These are phyloP conservation scores for Clonostachys rosea DNA, from an alignment of 2,329 filamentous ascomycete species.

Conservation along the genomic window DNA sequence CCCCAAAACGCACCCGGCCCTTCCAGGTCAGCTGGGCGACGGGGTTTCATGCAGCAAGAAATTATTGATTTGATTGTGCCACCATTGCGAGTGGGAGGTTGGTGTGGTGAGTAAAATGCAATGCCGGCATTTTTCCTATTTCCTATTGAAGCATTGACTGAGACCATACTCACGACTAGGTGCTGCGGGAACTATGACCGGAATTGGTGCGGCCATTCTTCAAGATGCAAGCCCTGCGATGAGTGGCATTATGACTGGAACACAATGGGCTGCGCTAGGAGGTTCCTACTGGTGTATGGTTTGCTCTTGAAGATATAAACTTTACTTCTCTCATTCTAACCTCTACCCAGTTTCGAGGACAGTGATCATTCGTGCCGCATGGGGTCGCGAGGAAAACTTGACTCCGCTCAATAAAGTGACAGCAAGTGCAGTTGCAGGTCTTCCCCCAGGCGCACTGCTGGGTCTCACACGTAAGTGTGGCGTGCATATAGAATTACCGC, in stretches of 20 bases:
- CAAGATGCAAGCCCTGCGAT: constrained; percentile 62
- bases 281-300: constrained; percentile 69
- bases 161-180: constrained; percentile 34
- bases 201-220: constrained; percentile 68
- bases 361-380: constrained; percentile 35
- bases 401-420: constrained; percentile 55
- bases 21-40: constrained; percentile 5
- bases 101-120: constrained; percentile 39
- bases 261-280: constrained; percentile 79
- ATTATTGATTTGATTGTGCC: constrained; percentile 39
- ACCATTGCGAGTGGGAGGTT: constrained; percentile 54
- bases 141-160: constrained; percentile 5
- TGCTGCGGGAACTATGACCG: constrained; percentile 55
- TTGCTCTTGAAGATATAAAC: background rate
- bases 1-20: too few species aligned
- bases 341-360: constrained; percentile 37
- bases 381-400: constrained; percentile 46
- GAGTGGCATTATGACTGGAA: constrained; percentile 67
- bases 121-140: background rate
- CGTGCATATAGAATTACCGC: too few species aligned
- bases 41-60: constrained; percentile 34
- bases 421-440: constrained; percentile 68
- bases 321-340: constrained; percentile 2
- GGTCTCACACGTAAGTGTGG: background rate
- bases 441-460: constrained; percentile 2